phyloP scores from a whole-genome alignment of 2,329 filamentous ascomycete species.

The Cladosporium oxysporum region DNA sequence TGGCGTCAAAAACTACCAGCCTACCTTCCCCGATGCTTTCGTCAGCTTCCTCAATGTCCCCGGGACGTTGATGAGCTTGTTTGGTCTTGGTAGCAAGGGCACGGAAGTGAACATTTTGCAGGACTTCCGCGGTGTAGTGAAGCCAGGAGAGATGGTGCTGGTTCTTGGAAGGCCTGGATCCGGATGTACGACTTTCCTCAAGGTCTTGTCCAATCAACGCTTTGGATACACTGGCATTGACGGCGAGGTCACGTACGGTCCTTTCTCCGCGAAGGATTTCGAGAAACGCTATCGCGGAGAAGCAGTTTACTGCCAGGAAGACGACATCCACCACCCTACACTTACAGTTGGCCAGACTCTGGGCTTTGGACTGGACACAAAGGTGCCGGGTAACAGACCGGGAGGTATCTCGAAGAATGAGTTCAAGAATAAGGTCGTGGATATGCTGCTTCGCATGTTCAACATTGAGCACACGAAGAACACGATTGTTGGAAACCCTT shows the following conservation, averaged over 20 bases:
- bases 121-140: conserved; percentile 65
- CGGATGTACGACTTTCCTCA: conserved; percentile 58
- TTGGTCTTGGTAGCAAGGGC: conserved; percentile 68
- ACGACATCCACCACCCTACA: conserved; percentile 82
- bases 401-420: conserved; percentile 69
- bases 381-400: conserved; percentile 78
- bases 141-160: conserved; percentile 85
- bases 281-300: conserved; percentile 73
- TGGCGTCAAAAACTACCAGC: conserved; percentile 63
- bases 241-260: conserved; percentile 77
- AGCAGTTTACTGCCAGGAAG: conserved; percentile 82
- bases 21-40: conserved; percentile 63
- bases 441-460: conserved; percentile 83
- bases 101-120: conserved; percentile 73
- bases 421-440: conserved; percentile 75
- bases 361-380: conserved; percentile 80
- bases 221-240: conserved; percentile 61
- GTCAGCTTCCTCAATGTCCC: conserved; percentile 64
- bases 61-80: conserved; percentile 62
- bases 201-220: conserved; percentile 57
- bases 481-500: conserved; percentile 81
- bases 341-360: conserved; percentile 87
- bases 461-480: conserved; percentile 86
- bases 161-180: conserved; percentile 75
- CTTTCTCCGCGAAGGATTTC: conserved; percentile 71